phyloP scores from a whole-genome alignment of 352 stramenopile genomes.

The Pythium oligandrum region DNA sequence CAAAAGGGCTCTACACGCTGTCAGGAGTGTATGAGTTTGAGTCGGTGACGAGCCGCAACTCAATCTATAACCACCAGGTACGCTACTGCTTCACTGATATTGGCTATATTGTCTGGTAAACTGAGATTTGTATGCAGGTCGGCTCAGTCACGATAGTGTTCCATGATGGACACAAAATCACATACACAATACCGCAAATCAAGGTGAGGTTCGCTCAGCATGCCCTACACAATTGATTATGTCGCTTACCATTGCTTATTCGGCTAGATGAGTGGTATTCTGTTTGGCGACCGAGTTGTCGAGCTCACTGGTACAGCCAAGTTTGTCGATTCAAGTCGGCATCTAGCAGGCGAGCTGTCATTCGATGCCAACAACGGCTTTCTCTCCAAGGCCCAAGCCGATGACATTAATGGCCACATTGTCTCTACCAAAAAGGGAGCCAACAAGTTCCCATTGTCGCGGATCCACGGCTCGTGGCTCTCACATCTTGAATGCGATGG shows the following conservation, averaged over 20 bases:
- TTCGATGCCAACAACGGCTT: constrained; percentile 66
- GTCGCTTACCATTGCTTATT: too few species aligned
- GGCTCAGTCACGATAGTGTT: constrained; percentile 36
- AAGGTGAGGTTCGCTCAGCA: constrained; percentile 23
- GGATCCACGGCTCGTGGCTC: constrained; percentile 60
- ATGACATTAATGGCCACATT: constrained; percentile 74
- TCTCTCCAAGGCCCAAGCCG: constrained; percentile 52
- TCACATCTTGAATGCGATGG: constrained; percentile 65
- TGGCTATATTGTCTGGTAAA: neutral
- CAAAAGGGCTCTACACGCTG: constrained; percentile 46
- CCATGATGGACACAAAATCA: constrained; percentile 44
- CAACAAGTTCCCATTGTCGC: constrained; percentile 36
- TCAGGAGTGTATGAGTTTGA: constrained; percentile 69
- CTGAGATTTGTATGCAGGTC: constrained; percentile 3
- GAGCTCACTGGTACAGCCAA: constrained; percentile 49
- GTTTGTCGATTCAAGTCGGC: constrained; percentile 42
- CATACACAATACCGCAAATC: constrained; percentile 70
- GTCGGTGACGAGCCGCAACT: constrained; percentile 57
- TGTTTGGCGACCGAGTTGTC: constrained; percentile 68
- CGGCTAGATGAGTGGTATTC: constrained; percentile 53
- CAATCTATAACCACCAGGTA: constrained; percentile 64
- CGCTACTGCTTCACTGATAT: neutral
- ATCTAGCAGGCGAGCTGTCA: constrained; percentile 45
- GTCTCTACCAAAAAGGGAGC: constrained; percentile 34
- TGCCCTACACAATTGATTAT: too few species aligned